Base-by-base conservation (phyloP, 257 asterid species). In the Capsicum rhomboideum region DNA sequence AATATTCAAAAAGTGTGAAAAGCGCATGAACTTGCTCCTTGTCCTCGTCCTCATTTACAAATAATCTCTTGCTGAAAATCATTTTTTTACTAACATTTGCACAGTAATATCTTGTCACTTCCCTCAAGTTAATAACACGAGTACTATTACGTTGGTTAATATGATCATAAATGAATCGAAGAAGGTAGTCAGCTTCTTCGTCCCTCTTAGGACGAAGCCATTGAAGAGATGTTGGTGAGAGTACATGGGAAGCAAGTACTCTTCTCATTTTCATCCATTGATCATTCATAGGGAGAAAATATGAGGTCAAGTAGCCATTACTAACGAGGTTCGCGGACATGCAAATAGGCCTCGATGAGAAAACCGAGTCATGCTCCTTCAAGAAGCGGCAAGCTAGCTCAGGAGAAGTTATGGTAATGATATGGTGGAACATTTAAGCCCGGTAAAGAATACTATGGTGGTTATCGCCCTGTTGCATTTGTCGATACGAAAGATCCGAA, bases 341-440 rank as follows among this genome's bases (percentile, higher is more conserved):
- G 68, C 74, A 82, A 42, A 52, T 23, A 0, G 87, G 87, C 54
- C 81, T 46, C 11, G 89, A 82, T 8, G 83, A 26, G 52, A 87
- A 87, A 21, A n/a, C 8, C 0, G 26, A 44, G 66, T 87, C 89
- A 1, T 77, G 87, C 1, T 64, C 75, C 63, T 42, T 82, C 64
- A 84, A 55, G 79, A 87, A 84, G 67, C 67, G 82, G 8, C 86
- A 28, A 28, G 87, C 85, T 17, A 87, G 80, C 40, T 87, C 87
- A 6, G 89, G 86, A 50, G 87, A 84, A 8, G 79, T 67, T n/a
- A n/a, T n/a, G n/a, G n/a, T n/a, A n/a, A n/a, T n/a, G n/a, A n/a
- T n/a, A n/a, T 1, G 98, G 94, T 84, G 98, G 98, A 34, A 93
- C 98, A 0, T 95, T 40, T 91, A 85, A 93, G 88, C 98, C 98